Percentiles rank a stretch among this genome's conserved stretches.
Conservation (phyloP, 441 rosid genomes). For the Populus hybrid region DNA sequence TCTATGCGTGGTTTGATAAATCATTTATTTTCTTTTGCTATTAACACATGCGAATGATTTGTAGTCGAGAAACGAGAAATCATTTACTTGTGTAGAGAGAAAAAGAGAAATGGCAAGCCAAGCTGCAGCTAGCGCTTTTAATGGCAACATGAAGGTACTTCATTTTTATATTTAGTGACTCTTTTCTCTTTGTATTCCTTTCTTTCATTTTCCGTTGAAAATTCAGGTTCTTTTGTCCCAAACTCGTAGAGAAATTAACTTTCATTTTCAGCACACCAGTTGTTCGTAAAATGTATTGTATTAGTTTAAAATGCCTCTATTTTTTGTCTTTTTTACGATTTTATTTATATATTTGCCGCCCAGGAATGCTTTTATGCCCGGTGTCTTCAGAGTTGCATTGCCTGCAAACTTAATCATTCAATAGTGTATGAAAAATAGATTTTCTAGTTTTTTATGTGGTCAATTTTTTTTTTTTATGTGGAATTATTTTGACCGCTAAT, state of each 20-base stretch:
- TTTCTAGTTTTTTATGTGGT: neutral
- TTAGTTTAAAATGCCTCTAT: neutral
- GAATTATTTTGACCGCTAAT: neutral
- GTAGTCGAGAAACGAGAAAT: neutral
- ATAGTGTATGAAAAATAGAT: too few species aligned
- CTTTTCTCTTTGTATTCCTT: neutral
- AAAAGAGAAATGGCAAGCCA: constrained; percentile 54
- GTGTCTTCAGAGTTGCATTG: too few species aligned
- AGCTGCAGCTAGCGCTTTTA: constrained; percentile 53
- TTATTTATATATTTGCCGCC: too few species aligned
- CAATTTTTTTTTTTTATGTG: too few species aligned
- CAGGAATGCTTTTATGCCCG: too few species aligned
- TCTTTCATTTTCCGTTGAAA: neutral
- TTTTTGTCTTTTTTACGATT: neutral
- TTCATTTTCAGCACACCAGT: constrained; percentile 15
- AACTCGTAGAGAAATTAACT: neutral
- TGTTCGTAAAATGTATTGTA: constrained; percentile 33
- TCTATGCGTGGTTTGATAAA: neutral
- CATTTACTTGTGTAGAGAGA: neutral
- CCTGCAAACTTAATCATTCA: too few species aligned
- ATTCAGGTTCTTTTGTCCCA: neutral
- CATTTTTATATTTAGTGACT: neutral
- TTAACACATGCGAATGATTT: constrained; percentile 15
- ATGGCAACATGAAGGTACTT: constrained; percentile 72
- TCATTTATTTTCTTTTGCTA: too few species aligned